Conservation (phyloP, 441 rosid species). For the Biscutella laevigata region DNA sequence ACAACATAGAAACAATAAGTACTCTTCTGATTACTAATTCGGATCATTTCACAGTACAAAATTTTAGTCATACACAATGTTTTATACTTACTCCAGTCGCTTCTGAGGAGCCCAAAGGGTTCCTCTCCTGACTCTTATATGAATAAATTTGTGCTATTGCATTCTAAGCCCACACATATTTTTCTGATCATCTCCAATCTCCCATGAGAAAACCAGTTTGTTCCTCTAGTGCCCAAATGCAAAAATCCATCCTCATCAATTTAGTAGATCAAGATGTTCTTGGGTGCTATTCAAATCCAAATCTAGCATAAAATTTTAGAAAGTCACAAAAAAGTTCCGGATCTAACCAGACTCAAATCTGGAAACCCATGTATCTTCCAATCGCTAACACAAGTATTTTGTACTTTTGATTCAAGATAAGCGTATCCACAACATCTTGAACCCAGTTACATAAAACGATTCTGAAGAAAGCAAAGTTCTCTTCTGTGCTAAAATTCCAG, state of each 20-base stretch:
- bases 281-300: constrained; percentile 10
- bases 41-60: background rate
- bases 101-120: background rate
- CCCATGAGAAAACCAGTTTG: background rate
- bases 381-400: background rate
- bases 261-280: background rate
- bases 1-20: background rate
- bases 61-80: background rate
- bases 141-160: background rate
- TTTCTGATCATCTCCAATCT: constrained; percentile 4
- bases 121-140: background rate
- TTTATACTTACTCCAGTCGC: background rate
- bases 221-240: background rate
- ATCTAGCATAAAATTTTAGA: background rate
- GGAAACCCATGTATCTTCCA: constrained; percentile 18
- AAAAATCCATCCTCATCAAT: background rate
- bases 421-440: background rate
- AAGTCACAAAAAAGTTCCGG: constrained; percentile 14
- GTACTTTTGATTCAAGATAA: background rate
- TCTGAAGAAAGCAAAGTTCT: background rate
- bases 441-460: background rate
- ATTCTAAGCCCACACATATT: background rate
- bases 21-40: constrained; percentile 2
- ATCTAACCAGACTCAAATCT: constrained; percentile 20
- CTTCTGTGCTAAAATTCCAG: background rate